phyloP scores from a whole-genome alignment of 768 basidiomycete genomes.

The Trametopsis cervina region DNA sequence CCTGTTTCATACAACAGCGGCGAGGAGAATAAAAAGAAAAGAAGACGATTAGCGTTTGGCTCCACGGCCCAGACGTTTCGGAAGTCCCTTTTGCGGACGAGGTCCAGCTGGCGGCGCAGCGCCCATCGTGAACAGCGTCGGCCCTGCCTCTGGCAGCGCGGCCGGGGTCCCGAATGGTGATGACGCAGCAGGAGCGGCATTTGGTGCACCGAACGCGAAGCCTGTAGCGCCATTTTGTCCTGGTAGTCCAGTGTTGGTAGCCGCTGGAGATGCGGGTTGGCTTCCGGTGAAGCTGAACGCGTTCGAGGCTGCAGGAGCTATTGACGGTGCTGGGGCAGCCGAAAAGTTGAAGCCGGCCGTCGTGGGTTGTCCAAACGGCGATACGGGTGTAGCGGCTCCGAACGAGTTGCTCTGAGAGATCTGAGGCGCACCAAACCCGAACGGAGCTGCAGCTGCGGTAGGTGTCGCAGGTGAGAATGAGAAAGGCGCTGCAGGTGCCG shows the following conservation, averaged over 20 bases:
- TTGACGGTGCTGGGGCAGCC: constrained; percentile 18
- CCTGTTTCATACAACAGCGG: not conserved
- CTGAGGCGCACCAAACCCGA: constrained; percentile 21
- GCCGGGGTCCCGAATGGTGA: constrained; percentile 23
- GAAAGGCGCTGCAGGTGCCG: constrained; percentile 11
- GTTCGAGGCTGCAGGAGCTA: constrained; percentile 24
- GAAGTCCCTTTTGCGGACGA: constrained; percentile 26
- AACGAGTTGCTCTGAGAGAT: constrained; percentile 16
- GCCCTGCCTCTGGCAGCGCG: constrained; percentile 12
- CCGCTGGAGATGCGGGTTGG: constrained; percentile 27
- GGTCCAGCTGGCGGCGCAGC: constrained; percentile 17
- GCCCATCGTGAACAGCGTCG: constrained; percentile 25
- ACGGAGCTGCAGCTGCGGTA: constrained; percentile 21
- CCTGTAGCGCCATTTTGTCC: constrained; percentile 12
- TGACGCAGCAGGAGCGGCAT: constrained; percentile 11
- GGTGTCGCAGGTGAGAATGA: constrained; percentile 32
- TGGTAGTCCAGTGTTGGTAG: constrained; percentile 19
- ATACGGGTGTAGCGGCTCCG: constrained; percentile 18
- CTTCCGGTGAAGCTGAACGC: constrained; percentile 25
- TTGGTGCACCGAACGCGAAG: constrained; percentile 20
- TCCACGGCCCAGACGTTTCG: constrained; percentile 25
- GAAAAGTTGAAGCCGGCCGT: constrained; percentile 18
- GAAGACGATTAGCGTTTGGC: constrained; percentile 17
- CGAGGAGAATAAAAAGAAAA: not conserved
- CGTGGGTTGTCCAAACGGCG: constrained; percentile 22